Conservation (phyloP, 306 rosid species). For the Trifolium fragiferum region DNA sequence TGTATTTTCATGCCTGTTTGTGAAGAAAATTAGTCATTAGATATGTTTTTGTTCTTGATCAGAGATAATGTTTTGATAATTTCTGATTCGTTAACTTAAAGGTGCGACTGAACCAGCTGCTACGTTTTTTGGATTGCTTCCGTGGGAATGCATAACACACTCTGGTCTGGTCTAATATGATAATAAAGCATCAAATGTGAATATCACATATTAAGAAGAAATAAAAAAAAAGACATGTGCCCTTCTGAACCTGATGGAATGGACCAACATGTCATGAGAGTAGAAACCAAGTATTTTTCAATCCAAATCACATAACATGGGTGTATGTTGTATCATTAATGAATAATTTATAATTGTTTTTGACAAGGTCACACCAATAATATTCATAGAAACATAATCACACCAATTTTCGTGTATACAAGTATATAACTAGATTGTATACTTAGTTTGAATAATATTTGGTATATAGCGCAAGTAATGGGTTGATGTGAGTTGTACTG, state of each 20-base stretch:
- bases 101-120: not conserved
- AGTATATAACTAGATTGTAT: not conserved
- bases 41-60: not conserved
- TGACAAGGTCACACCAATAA: slow-evolving; percentile 33
- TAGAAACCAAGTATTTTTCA: slow-evolving; percentile 42
- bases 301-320: slow-evolving; percentile 39
- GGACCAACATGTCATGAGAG: slow-evolving; percentile 25
- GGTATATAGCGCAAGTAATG: slow-evolving; percentile 34
- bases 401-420: not conserved
- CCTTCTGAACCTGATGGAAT: slow-evolving; percentile 19
- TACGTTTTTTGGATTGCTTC: not conserved
- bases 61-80: not conserved
- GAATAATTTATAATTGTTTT: slow-evolving; percentile 31
- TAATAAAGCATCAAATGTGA: not conserved
- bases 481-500: slow-evolving; percentile 27
- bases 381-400: not conserved
- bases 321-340: slow-evolving; percentile 38
- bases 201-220: slow-evolving; percentile 5
- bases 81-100: not conserved
- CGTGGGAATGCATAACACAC: not conserved
- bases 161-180: not conserved
- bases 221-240: slow-evolving; percentile 4
- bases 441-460: slow-evolving; percentile 22
- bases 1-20: not conserved
- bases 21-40: slow-evolving; percentile 1